These are phyloP conservation scores for Musa schizocarpa DNA, from an alignment of 176 grass and related monocot genomes.

Conservation along the genomic window DNA sequence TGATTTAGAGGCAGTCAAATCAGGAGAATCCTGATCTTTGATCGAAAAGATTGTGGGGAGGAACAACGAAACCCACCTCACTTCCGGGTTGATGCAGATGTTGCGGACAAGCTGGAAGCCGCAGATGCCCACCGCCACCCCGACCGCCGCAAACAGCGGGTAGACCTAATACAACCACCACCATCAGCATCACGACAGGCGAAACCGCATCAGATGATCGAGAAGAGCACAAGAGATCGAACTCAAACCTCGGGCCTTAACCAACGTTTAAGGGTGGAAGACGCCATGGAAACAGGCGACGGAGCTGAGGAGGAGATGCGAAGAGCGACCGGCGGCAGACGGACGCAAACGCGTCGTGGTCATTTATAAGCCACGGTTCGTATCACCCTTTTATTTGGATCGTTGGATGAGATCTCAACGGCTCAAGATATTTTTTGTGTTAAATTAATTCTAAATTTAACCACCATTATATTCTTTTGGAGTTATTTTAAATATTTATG, in stretches of 20 bases:
- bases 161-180: background rate
- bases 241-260: constrained; percentile 3
- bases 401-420: too few species aligned
- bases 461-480: too few species aligned
- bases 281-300: background rate
- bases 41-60: too few species aligned
- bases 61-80: background rate
- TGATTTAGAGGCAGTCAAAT: too few species aligned
- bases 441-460: too few species aligned
- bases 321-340: background rate
- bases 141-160: constrained; percentile 7
- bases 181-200: background rate
- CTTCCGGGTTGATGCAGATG: constrained; percentile 11
- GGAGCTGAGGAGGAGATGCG: background rate
- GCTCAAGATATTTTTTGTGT: too few species aligned
- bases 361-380: too few species aligned
- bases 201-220: background rate
- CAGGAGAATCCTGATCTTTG: too few species aligned
- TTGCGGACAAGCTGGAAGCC: constrained; percentile 6
- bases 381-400: too few species aligned
- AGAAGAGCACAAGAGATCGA: background rate
- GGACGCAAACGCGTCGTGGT: too few species aligned
- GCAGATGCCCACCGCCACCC: constrained; percentile 9
- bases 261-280: background rate
- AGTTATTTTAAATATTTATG: too few species aligned